Base-by-base conservation (phyloP, 2,329 filamentous ascomycete genomes). In the Meredithiella fracta region DNA sequence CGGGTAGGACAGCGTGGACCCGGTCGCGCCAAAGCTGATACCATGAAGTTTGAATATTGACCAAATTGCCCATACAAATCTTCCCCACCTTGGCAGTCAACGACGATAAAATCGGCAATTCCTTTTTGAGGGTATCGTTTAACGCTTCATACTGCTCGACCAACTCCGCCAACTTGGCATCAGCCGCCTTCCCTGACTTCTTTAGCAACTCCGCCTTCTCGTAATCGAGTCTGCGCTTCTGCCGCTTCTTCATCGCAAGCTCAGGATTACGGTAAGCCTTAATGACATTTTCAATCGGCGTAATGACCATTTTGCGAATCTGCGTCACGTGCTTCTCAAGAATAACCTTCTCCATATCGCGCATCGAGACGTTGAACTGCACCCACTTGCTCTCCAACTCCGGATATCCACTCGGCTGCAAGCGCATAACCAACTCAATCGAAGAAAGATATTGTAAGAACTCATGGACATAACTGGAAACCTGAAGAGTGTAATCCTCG, bases 331-430 rank as follows among this genome's bases (percentile, higher is more conserved):
- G 90, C 62, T 91, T 85, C 59, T 89, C 85, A 22, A 97, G 73
- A 3, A 86, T 85, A 60, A 89, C 79, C 59, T 83, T 85, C 63
- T 90, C 83, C 61, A 97, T 80, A 63, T 96, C 90, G 61, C 86
- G 80, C 69, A 94, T 86, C 34, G 85, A 85, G 64, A 89, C 81
- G 61, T 89, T 91, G 68, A 95, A 92, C 60, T 84, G 86, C 52
- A 89, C 85, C 87, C 91, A 97, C 66, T 94, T 94, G 72, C 85
- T 90, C 68, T 96, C 90, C 42, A 94, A 73, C 66, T 97, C 90
- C 0, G 87, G 82, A 66, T 88, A 82, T 58, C 77, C 80, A 52
- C 84, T 85, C 11, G 83, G 82, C 61, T 81, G 78, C 34, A 81
- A 69, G 40, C 80, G 82, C 69, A 94, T 86, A 61, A 90, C 84